phyloP scores from a whole-genome alignment of 2,329 filamentous ascomycete species.

The Zasmidium angulare region DNA sequence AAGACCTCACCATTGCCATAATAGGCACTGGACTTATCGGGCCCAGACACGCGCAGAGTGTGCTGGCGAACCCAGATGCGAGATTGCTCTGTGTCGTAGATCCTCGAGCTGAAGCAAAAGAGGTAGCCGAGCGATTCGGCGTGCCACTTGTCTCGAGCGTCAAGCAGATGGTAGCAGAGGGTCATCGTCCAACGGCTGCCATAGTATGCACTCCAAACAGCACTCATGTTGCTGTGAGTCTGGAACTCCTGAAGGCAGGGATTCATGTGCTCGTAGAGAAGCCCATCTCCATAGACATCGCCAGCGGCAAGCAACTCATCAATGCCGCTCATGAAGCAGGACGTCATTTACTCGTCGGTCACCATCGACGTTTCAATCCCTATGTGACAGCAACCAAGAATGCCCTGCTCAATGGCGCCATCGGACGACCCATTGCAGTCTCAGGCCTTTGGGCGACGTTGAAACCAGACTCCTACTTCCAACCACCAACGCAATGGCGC shows the following conservation, averaged over 20 bases:
- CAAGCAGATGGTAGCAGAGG: slow-evolving; percentile 43
- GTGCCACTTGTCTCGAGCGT: slow-evolving; percentile 45
- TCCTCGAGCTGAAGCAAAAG: slow-evolving; percentile 40
- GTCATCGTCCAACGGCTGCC: slow-evolving; percentile 51
- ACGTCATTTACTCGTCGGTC: slow-evolving; percentile 53
- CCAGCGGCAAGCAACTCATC: slow-evolving; percentile 37
- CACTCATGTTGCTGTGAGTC: slow-evolving; percentile 54
- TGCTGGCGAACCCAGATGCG: slow-evolving; percentile 41
- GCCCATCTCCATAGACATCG: slow-evolving; percentile 49
- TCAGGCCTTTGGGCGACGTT: slow-evolving; percentile 56
- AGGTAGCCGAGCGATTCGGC: slow-evolving; percentile 38
- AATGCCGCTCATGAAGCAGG: slow-evolving; percentile 20
- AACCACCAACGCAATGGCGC: slow-evolving; percentile 51
- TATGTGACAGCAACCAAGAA: slow-evolving; percentile 54
- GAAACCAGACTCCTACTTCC: slow-evolving; percentile 56
- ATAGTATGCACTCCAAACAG: slow-evolving; percentile 62
- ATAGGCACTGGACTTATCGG: slow-evolving; percentile 53
- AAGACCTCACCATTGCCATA: slow-evolving; percentile 39
- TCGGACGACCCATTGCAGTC: slow-evolving; percentile 54
- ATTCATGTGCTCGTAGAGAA: slow-evolving; percentile 61
- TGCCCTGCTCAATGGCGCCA: slow-evolving; percentile 39
- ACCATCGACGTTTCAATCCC: slow-evolving; percentile 61
- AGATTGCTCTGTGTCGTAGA: slow-evolving; percentile 49
- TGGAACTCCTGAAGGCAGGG: slow-evolving; percentile 48
- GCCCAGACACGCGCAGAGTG: slow-evolving; percentile 50